Conservation (phyloP, 1,284 basidiomycete species). For the Sphaerobolus stellatus region DNA sequence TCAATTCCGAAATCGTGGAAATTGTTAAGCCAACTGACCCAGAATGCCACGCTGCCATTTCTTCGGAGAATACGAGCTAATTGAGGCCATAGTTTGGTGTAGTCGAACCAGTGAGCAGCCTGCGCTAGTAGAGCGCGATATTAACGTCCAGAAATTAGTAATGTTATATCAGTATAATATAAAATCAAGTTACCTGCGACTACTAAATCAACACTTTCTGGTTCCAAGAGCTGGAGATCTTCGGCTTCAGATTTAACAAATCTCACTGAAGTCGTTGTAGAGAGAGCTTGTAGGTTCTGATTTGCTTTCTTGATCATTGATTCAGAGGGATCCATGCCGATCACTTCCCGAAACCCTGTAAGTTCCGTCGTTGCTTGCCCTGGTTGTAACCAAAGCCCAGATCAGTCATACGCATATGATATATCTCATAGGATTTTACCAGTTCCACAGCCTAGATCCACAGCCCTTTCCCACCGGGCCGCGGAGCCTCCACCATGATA, state of each 20-base stretch:
- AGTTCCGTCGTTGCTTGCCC: slow-evolving; percentile 70
- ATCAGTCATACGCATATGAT: slow-evolving; percentile 15
- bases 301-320: slow-evolving; percentile 73
- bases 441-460: slow-evolving; percentile 84
- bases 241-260: slow-evolving; percentile 59
- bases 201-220: slow-evolving; percentile 69
- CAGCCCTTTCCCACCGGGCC: slow-evolving; percentile 52
- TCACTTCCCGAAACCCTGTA: slow-evolving; percentile 57
- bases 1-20: not conserved
- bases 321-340: slow-evolving; percentile 72
- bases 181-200: slow-evolving; percentile 58
- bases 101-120: slow-evolving; percentile 87
- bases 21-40: slow-evolving; percentile 57
- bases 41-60: slow-evolving; percentile 74
- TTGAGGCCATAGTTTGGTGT: slow-evolving; percentile 70
- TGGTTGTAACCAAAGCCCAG: slow-evolving; percentile 24
- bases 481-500: slow-evolving; percentile 42
- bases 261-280: slow-evolving; percentile 30
- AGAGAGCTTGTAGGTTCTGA: slow-evolving; percentile 24
- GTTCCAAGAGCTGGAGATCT: slow-evolving; percentile 50
- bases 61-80: slow-evolving; percentile 60
- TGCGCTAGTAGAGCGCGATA: slow-evolving; percentile 54
- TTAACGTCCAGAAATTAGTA: slow-evolving; percentile 1
- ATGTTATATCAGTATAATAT: not conserved
- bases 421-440: slow-evolving; percentile 38